phyloP scores from a whole-genome alignment of 1,284 basidiomycete genomes.

The Fomitopsis schrenkii region DNA sequence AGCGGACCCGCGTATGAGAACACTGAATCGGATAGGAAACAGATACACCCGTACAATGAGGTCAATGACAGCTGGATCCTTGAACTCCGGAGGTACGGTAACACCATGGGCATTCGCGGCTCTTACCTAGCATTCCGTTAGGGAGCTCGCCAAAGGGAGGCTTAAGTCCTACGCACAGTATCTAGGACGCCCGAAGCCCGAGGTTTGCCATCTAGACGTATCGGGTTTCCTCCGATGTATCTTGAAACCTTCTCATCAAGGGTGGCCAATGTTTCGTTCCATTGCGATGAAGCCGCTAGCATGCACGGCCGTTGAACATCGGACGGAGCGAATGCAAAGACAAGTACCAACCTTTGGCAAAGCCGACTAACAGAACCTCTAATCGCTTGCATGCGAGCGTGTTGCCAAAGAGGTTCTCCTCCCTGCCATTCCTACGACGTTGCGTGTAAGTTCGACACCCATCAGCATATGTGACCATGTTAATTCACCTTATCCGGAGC shows the following conservation, averaged over 20 bases:
- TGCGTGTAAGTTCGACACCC: background rate
- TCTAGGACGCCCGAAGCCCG: constrained; percentile 79
- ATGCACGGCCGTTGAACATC: background rate
- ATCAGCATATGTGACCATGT: background rate
- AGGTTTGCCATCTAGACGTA: constrained; percentile 75
- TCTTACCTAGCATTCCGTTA: constrained; percentile 41
- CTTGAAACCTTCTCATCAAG: constrained; percentile 66
- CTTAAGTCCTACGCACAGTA: constrained; percentile 43
- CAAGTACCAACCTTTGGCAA: constrained; percentile 43
- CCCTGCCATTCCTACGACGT: constrained; percentile 51
- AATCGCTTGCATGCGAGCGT: constrained; percentile 64
- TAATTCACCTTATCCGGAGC: constrained; percentile 51
- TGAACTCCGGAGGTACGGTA: constrained; percentile 64
- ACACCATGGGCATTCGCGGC: constrained; percentile 71
- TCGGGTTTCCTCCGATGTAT: constrained; percentile 64
- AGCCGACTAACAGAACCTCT: constrained; percentile 56
- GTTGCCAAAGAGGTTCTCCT: constrained; percentile 76
- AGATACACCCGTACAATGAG: constrained; percentile 45
- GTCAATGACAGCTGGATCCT: constrained; percentile 53
- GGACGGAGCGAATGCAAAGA: background rate
- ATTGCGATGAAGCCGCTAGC: constrained; percentile 59
- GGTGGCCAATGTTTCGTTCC: constrained; percentile 61
- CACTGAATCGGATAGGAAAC: background rate
- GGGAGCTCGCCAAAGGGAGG: background rate
- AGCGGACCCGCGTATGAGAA: constrained; percentile 3